Percentiles rank a stretch among this genome's conserved stretches.
Evolutionary conservation across 306 rosid genomes (phyloP).

Genomic region (Castanopsis chinensis): DNA sequence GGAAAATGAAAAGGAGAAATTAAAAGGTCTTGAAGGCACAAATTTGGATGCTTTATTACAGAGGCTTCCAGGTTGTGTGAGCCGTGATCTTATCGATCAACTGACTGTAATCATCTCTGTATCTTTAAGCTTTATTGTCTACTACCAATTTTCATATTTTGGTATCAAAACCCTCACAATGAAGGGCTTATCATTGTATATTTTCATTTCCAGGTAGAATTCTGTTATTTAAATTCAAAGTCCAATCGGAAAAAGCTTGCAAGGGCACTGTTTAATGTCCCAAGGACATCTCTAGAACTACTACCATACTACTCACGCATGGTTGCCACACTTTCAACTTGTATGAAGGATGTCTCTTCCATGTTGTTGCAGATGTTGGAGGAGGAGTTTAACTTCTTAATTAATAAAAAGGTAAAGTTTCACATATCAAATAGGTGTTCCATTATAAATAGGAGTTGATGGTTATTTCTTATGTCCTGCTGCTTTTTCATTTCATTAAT

Average conservation of each 20-base stretch:
- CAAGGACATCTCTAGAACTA: conserved; percentile 93
- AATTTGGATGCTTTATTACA: conserved; percentile 93
- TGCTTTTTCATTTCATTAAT: background rate
- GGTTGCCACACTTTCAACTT: conserved; percentile 93
- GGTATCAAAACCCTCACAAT: conserved; percentile 4
- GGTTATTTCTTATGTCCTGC: background rate
- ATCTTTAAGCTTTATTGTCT: conserved; percentile 12
- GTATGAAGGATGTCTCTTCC: conserved; percentile 94
- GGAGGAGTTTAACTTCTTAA: conserved; percentile 94
- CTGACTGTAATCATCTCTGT: conserved; percentile 65
- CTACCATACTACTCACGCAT: conserved; percentile 93
- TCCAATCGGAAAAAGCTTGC: conserved; percentile 88
- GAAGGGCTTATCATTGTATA: conserved; percentile 17
- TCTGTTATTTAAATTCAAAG: conserved; percentile 95
- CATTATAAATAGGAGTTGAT: background rate
- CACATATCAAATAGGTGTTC: background rate
- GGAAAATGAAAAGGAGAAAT: conserved; percentile 88
- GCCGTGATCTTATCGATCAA: conserved; percentile 99
- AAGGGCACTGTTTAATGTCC: conserved; percentile 92
- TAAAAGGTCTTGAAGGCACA: conserved; percentile 84
- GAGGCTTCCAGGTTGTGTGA: conserved; percentile 97
- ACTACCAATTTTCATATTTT: conserved; percentile 10
- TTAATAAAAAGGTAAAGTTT: conserved; percentile 83
- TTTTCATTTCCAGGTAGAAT: conserved; percentile 71
- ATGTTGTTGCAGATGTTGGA: conserved; percentile 89